Base-by-base conservation (phyloP, 1,284 basidiomycete species). In the Ustilago loliicola region DNA sequence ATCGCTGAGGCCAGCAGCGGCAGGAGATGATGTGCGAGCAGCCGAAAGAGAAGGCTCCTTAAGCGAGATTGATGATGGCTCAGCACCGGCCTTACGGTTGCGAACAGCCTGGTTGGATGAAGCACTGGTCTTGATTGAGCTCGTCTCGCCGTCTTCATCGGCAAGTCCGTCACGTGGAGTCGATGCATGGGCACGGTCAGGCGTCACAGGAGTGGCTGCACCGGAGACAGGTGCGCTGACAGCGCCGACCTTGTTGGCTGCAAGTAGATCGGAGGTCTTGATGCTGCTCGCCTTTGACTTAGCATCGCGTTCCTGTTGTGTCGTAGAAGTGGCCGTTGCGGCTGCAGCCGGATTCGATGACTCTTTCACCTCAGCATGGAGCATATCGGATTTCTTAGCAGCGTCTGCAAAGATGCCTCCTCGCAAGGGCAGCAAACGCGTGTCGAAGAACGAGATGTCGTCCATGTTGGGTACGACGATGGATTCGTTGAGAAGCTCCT, bases 401-500 rank as follows among this genome's bases (percentile, higher is more conserved):
- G 94, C 92, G 74, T 94, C 93, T 17, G 91, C 90, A 90, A 93
- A 98, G 76, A 99, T 93, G 2, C 95, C 96, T 56, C 96, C 96
- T 50, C 96, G 91, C 70, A 91, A 90, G 9, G 66, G 36, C n/a
- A 69, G 58, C 8, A 84, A 84, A 0, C 87, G 85, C 48, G 93
- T 96, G 86, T 96, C 93, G 86, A 97, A 98, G 90, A 96, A 98
- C 3, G 95, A 90, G 67, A 98, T 92, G 83, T 98, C 96, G 87
- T 99, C 96, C 94, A 98, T 96, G 87, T 98, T 94, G 9, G 97
- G 97, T 80, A 96, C 88, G 11, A 99, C 96, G 30, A 99, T 90
- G 0, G 94, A 96, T 82, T 99, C 96, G 80, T 91, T 90, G 57
- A 98, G 93, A 72, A 94, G 92, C 86, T 97, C 94, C 85, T 93